Evolutionary conservation across 441 rosid species (phyloP), one percentile per base, ranked within the genome.

Genomic region (Erysimum cheiri): DNA sequence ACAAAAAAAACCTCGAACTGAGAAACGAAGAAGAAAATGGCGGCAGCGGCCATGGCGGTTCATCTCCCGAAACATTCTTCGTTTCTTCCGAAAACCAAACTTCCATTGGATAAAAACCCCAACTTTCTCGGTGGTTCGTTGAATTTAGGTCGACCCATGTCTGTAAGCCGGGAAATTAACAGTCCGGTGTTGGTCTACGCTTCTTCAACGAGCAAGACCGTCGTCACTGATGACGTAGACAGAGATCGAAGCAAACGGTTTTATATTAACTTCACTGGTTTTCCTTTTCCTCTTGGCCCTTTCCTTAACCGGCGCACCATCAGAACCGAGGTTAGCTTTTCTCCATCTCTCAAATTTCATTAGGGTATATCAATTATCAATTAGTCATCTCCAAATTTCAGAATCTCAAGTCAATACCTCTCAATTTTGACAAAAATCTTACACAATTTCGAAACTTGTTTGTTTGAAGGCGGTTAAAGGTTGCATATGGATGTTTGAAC

Each of bases 201-300:
- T 60, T 79, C 90, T 47, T 78, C 82, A 31, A 70, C 58, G 47
- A 77, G 66, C 66, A 76, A 65, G 52, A 43, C 72, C 13, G 39
- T 62, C 7, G 41, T 71, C 29, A 72, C 81, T 41, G 74, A 62
- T 36, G 70, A 75, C 33, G 71, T 49, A 17, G 70, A 52, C 36
- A 71, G 74, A 3, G 68, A 73, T 41, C 44, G 49, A 13, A 76
- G 82, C 24, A 81, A 85, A 64, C 88, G 87, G 47, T 95, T 95
- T 81, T 90, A 95, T 72, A 52, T 90, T 11, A 95, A 95, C 77
- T 77, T 92, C 78, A 95, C 97, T 11, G 98, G 98, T 4, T 95
- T 95, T 54, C 98, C 98, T 67, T 95, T 95, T 65, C 99, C 99
- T 64, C 97, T 95, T 32, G 97, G 99, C 11, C 99, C 99, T 85